Base-by-base conservation (phyloP, 345 rosid genomes). In the Brassica carinata region DNA sequence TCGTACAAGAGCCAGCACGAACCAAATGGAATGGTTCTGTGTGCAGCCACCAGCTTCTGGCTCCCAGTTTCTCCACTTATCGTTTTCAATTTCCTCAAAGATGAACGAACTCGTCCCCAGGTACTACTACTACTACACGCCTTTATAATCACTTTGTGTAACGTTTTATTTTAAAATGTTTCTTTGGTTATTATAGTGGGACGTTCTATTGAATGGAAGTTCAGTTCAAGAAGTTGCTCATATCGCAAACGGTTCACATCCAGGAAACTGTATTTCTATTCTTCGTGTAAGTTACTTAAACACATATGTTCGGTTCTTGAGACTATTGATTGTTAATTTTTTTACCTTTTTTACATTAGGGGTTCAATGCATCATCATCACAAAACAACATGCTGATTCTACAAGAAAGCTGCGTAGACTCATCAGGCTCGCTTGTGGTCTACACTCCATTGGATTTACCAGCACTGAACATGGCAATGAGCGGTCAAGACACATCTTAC, bases 11-110 rank as follows among this genome's bases (percentile, higher is more conserved):
- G 90, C 85, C 64, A 15, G 6, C 58, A 76, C 19, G 84, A 81
- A 71, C 94, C 96, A 4, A 93, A 86, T 30, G 94, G 98, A 9
- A 88, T 89, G 59, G 90, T 96, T 84, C 91, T 96, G 15, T 87
- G 97, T 85, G 99, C 99, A 64, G 90, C 96, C 38, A 96, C 98
- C 36, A 92, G 93, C 7, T 90, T 96, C 77, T 92, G 97, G 94
- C 92, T 96, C 71, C 97, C 99, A 0, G 67, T 89, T 71, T 82
- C 96, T 38, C 94, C 94, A 0, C 89, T 87, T 64, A 90, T 70
- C 63, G 85, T 91, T 64, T 96, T 93, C 82, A 88, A 59, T 85
- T 96, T 96, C 89, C 91, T 96, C 86, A 92, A 89, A 83, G 98
- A 96, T 67, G 98, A 93, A 85, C 86, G 92, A 86, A 92, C 90